Conservation (phyloP, 2,329 filamentous ascomycete genomes). For the Colletotrichum spaethianum region DNA sequence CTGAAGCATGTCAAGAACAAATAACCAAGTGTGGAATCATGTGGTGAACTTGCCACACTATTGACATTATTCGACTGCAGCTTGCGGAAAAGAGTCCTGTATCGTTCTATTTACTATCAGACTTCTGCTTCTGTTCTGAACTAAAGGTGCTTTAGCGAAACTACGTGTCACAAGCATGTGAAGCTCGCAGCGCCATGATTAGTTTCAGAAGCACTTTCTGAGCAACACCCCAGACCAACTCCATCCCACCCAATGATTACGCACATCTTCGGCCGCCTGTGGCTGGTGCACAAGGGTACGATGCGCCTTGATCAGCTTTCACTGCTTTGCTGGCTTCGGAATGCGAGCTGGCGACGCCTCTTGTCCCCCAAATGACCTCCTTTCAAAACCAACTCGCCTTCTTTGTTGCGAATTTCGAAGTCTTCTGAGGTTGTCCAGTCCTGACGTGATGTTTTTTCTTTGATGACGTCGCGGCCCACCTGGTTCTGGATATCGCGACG, state of each 20-base stretch:
- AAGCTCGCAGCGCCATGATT: no score
- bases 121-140: no score
- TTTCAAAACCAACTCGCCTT: neutral
- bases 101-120: no score
- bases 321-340: neutral
- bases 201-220: neutral
- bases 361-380: conserved; percentile 7
- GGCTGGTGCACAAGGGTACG: no score
- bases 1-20: neutral
- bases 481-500: conserved; percentile 22
- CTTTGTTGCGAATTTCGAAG: conserved; percentile 14
- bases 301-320: neutral
- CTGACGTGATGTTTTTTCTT: neutral
- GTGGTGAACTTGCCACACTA: no score
- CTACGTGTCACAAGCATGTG: no score
- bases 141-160: no score
- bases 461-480: conserved; percentile 24
- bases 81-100: no score
- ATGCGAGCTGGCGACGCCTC: neutral
- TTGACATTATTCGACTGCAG: no score
- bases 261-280: neutral
- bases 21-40: no score
- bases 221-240: neutral
- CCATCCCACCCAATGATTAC: neutral
- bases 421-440: conserved; percentile 14